Conservation (phyloP, 768 basidiomycete species). For the Lyophyllum semitale region DNA sequence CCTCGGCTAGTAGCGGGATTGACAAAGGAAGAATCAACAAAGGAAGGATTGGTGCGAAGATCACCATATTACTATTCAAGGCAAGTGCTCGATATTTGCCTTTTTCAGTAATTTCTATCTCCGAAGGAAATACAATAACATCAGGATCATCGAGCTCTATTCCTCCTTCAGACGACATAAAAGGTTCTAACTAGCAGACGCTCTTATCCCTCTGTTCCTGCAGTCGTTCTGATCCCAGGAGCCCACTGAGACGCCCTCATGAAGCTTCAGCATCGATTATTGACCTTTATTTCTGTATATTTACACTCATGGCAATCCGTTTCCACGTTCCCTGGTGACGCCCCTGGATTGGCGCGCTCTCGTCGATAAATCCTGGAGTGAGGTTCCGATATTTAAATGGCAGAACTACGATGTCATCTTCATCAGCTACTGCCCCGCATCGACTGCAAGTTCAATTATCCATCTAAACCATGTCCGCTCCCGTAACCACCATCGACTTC, state of each 20-base stretch:
- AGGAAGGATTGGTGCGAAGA: not conserved
- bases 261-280: not conserved
- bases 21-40: not conserved
- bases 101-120: not conserved
- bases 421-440: not conserved
- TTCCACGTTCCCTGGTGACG: not conserved
- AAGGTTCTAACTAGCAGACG: not conserved
- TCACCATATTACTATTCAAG: not conserved
- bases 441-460: not conserved
- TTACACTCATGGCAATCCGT: not conserved
- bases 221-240: not conserved
- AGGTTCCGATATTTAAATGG: not conserved
- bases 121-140: not conserved
- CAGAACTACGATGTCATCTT: not conserved
- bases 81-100: not conserved
- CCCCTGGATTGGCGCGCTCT: not conserved
- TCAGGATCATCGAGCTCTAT: not conserved
- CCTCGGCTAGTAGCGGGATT: too few species aligned
- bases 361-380: not conserved
- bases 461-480: slow-evolving; percentile 14
- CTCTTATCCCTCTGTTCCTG: too few species aligned
- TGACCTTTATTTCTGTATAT: slow-evolving; percentile 15
- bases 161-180: not conserved
- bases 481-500: slow-evolving; percentile 12
- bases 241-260: not conserved